Evolutionary conservation across 345 rosid species (phyloP).

Genomic region (Clausena lansium): DNA sequence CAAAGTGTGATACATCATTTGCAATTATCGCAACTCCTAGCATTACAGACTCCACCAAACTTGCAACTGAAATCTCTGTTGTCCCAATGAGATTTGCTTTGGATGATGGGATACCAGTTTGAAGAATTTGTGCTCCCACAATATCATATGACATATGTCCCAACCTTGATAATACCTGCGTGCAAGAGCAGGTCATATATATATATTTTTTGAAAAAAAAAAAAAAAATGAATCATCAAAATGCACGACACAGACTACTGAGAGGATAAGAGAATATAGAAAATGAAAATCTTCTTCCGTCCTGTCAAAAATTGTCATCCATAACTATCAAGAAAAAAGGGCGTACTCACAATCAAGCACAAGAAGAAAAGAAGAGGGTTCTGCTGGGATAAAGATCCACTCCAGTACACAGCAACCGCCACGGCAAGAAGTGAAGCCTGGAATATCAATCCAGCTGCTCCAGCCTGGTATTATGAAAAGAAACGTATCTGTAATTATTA

Average conservation of each 20-base stretch:
- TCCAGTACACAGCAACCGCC: conserved; percentile 76
- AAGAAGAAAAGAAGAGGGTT: conserved; percentile 74
- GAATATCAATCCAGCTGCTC: conserved; percentile 79
- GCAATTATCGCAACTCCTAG: conserved; percentile 83
- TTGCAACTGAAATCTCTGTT: conserved; percentile 86
- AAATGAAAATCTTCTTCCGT: background rate
- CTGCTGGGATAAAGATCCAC: conserved; percentile 65
- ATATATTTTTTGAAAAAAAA: background rate
- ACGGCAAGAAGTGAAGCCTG: conserved; percentile 80
- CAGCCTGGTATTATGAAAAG: conserved; percentile 59
- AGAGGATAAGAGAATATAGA: background rate
- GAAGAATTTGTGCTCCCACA: conserved; percentile 92
- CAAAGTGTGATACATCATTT: conserved; percentile 80
- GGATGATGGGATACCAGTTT: conserved; percentile 85
- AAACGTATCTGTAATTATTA: conserved; percentile 7
- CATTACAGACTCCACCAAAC: conserved; percentile 88
- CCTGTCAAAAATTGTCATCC: background rate
- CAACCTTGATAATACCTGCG: conserved; percentile 81
- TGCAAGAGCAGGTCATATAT: background rate
- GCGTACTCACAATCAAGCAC: conserved; percentile 66
- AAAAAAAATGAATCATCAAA: background rate
- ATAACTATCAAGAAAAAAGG: background rate
- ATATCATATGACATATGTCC: conserved; percentile 93
- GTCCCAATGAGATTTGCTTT: conserved; percentile 92
- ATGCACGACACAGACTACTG: background rate